phyloP scores from a whole-genome alignment of 345 rosid genomes.

The Eucalyptus erythrocorys region DNA sequence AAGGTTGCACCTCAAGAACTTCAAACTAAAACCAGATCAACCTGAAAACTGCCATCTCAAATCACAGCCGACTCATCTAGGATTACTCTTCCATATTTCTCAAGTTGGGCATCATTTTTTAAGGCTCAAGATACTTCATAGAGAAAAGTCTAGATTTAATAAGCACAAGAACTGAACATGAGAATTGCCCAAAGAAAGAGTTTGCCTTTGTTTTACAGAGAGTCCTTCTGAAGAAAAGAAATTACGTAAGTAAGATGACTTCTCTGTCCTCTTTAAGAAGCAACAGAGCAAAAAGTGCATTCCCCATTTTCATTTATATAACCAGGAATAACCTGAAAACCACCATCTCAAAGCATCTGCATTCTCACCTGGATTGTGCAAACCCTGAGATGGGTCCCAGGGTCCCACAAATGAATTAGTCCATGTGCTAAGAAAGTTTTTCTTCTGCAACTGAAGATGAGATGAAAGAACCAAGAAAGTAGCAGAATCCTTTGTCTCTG shows the following conservation, averaged over 20 bases:
- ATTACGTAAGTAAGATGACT: background rate
- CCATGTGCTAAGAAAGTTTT: constrained; percentile 87
- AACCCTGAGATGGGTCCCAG: constrained; percentile 99
- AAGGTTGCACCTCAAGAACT: background rate
- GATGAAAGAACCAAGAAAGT: constrained; percentile 78
- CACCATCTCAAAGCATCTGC: background rate
- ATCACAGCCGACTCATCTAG: background rate
- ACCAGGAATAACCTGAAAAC: background rate
- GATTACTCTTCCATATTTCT: background rate
- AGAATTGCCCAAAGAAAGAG: background rate
- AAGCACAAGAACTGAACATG: background rate
- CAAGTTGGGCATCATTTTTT: background rate
- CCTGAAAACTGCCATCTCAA: background rate
- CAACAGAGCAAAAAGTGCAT: background rate
- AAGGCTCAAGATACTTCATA: background rate
- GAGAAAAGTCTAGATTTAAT: background rate
- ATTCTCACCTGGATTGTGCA: constrained; percentile 89
- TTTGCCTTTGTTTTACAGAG: background rate
- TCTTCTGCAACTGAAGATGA: constrained; percentile 79
- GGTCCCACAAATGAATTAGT: constrained; percentile 99
- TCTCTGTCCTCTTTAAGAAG: background rate
- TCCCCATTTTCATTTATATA: background rate
- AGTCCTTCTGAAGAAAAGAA: background rate
- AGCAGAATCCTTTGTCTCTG: constrained; percentile 83
- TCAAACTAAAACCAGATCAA: background rate